Percentiles rank a stretch among this genome's conserved stretches.
Evolutionary conservation across 2,329 filamentous ascomycete species (phyloP).

Genomic region (Colletotrichum trifolii): DNA sequence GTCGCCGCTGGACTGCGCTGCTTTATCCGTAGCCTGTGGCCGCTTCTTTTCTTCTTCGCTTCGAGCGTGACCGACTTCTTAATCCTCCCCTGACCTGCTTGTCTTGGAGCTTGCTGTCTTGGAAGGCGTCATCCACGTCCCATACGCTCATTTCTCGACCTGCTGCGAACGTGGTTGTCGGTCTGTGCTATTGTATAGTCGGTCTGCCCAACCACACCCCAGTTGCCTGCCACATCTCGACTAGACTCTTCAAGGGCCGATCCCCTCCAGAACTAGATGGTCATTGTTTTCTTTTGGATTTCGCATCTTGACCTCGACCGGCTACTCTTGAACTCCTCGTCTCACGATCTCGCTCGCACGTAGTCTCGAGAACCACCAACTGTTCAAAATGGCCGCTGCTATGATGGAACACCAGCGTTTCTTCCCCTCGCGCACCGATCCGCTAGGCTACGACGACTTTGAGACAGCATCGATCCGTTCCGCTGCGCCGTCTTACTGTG

Average conservation of each 20-base stretch:
- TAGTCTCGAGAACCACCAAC: neutral
- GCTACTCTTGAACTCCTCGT: slow-evolving; percentile 5
- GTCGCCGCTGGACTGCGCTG: slow-evolving; percentile 25
- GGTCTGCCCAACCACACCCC: neutral
- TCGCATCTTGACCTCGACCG: slow-evolving; percentile 17
- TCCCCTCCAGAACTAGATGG: slow-evolving; percentile 22
- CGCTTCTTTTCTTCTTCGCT: slow-evolving; percentile 23
- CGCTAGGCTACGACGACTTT: slow-evolving; percentile 64
- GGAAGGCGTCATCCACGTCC: slow-evolving; percentile 24
- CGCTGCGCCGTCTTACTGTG: slow-evolving; percentile 75
- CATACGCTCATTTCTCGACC: slow-evolving; percentile 9
- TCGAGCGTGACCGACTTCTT: slow-evolving; percentile 36
- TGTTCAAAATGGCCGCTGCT: slow-evolving; percentile 27
- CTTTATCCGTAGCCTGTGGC: slow-evolving; percentile 30
- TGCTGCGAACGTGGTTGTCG: neutral
- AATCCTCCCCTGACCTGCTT: slow-evolving; percentile 24
- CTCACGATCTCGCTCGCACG: neutral
- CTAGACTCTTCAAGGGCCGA: slow-evolving; percentile 1
- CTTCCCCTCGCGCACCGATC: slow-evolving; percentile 39
- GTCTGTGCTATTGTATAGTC: too few relatives aligned
- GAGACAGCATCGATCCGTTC: slow-evolving; percentile 76
- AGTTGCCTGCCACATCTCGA: too few relatives aligned
- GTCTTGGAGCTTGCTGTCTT: slow-evolving; percentile 28
- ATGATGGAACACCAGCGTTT: slow-evolving; percentile 28
- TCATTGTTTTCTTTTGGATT: slow-evolving; percentile 10